These are phyloP conservation scores for Solanum sejunctum DNA, from an alignment of 257 asterid genomes.

Conservation along the genomic window DNA sequence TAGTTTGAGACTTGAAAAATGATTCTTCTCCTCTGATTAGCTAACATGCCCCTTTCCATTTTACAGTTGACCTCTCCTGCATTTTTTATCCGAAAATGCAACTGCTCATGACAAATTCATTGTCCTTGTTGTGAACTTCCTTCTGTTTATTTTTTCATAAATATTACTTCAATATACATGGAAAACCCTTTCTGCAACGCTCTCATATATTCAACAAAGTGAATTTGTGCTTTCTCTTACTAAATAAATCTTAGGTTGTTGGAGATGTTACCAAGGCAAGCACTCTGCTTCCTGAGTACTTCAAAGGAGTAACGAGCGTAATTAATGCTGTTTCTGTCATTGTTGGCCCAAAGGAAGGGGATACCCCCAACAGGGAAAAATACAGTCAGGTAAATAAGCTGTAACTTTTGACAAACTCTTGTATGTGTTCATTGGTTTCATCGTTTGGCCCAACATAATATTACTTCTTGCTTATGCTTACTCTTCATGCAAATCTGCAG, in stretches of 20 bases:
- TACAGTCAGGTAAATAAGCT: conserved; percentile 64
- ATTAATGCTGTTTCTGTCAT: conserved; percentile 85
- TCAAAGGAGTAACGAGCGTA: conserved; percentile 73
- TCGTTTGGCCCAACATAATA: neutral
- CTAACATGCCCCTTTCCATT: neutral
- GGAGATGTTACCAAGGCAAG: conserved; percentile 85
- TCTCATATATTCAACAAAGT: neutral
- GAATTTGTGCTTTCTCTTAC: neutral
- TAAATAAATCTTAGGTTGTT: conserved; percentile 36
- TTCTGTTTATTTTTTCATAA: neutral
- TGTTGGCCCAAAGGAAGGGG: conserved; percentile 99
- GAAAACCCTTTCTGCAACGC: neutral
- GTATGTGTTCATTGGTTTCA: neutral
- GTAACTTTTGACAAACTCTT: neutral
- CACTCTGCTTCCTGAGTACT: conserved; percentile 67
- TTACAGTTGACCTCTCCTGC: neutral
- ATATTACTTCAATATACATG: neutral
- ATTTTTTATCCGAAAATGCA: neutral
- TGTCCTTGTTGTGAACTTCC: neutral
- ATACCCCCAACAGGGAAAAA: conserved; percentile 93
- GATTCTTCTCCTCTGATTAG: neutral
- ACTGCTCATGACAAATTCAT: neutral
- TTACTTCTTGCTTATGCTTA: neutral
- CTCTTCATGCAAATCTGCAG: conserved; percentile 23
- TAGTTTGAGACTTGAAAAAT: neutral